Conservation (phyloP, 2,329 filamentous ascomycete genomes). For the Furcasterigmium furcatum region DNA sequence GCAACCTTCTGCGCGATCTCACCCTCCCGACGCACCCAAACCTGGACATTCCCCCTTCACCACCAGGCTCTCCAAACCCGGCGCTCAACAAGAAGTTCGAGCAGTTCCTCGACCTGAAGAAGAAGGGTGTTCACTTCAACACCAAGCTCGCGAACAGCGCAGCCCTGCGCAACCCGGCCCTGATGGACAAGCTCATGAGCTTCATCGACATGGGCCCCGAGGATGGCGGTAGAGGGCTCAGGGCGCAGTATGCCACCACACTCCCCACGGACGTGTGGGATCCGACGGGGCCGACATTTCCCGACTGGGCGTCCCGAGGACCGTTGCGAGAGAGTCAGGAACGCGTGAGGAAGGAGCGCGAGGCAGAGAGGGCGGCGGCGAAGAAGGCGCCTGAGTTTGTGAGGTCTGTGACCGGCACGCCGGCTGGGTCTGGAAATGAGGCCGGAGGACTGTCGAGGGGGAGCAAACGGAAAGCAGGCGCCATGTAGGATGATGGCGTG, state of each 20-base stretch:
- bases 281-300: slow-evolving; percentile 43
- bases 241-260: slow-evolving; percentile 65
- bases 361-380: slow-evolving; percentile 37
- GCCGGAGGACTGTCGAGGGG: slow-evolving; percentile 18
- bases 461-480: slow-evolving; percentile 28
- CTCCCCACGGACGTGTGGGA: slow-evolving; percentile 55
- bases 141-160: slow-evolving; percentile 64
- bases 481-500: not conserved
- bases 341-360: slow-evolving; percentile 39
- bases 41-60: slow-evolving; percentile 72
- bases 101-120: slow-evolving; percentile 75
- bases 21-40: slow-evolving; percentile 71
- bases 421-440: slow-evolving; percentile 14
- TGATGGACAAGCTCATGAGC: slow-evolving; percentile 68
- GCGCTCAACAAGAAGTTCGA: slow-evolving; percentile 64
- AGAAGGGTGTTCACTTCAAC: slow-evolving; percentile 75
- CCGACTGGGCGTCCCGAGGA: slow-evolving; percentile 49
- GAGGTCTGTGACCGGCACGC: slow-evolving; percentile 17
- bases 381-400: slow-evolving; percentile 49
- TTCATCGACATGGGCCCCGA: slow-evolving; percentile 50
- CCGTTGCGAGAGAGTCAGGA: slow-evolving; percentile 47
- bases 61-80: slow-evolving; percentile 56
- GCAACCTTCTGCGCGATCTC: slow-evolving; percentile 64
- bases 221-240: slow-evolving; percentile 17
- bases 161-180: slow-evolving; percentile 67